Percentiles rank a stretch among this genome's conserved stretches.
phyloP scores from a whole-genome alignment of 2,329 filamentous ascomycete species.

The Fusarium illudens region DNA sequence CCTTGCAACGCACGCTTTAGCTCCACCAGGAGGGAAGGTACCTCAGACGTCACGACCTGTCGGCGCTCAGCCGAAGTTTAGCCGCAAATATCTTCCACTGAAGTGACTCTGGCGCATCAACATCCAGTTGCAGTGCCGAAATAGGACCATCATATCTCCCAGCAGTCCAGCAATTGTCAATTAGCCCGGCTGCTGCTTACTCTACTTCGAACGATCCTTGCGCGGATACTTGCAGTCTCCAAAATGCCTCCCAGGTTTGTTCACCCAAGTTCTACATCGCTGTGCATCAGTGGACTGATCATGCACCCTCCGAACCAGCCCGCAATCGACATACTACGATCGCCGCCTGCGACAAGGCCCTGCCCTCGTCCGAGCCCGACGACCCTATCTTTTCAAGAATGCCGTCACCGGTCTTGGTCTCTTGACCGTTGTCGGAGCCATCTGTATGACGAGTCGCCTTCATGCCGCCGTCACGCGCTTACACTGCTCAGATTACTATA shows the following conservation, averaged over 20 bases:
- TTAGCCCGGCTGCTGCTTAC: neutral
- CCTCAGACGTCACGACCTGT: constrained; percentile 30
- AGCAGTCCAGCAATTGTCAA: constrained; percentile 12
- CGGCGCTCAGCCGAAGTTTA: constrained; percentile 37
- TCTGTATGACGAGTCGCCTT: constrained; percentile 77
- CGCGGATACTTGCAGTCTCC: neutral
- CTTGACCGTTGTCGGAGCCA: constrained; percentile 76
- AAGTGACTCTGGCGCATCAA: constrained; percentile 16
- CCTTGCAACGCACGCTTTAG: constrained; percentile 31
- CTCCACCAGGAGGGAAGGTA: constrained; percentile 22
- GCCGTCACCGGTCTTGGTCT: constrained; percentile 80
- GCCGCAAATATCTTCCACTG: constrained; percentile 38
- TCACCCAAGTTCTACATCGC: neutral
- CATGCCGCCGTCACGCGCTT: constrained; percentile 14
- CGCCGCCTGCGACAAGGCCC: constrained; percentile 84
- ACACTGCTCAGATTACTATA: constrained; percentile 61
- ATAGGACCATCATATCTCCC: constrained; percentile 15
- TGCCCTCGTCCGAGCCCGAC: constrained; percentile 88
- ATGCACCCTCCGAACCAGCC: constrained; percentile 47
- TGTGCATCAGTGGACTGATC: constrained; percentile 31
- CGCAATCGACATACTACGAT: constrained; percentile 85
- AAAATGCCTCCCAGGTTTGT: constrained; percentile 40
- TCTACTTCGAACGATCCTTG: neutral
- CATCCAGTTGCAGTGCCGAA: constrained; percentile 23
- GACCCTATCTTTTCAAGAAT: constrained; percentile 93